Percentiles rank a stretch among this genome's conserved stretches.
Conservation (phyloP, 1,139 yeast species). For the Hyphopichia buzzinii region DNA sequence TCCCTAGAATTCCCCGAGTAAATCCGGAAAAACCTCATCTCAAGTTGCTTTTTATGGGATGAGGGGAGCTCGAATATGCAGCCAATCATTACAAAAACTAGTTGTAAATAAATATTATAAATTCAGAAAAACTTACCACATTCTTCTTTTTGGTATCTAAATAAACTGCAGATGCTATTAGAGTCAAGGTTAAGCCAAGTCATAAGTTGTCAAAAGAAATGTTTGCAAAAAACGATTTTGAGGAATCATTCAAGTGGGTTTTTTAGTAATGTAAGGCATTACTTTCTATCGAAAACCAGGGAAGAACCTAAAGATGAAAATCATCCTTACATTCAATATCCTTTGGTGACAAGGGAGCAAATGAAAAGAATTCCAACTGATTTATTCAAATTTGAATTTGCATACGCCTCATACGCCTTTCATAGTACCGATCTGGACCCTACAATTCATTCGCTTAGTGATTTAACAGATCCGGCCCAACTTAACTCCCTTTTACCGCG, state of each 20-base stretch:
- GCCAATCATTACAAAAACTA: too few relatives aligned
- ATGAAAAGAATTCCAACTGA: slow-evolving; percentile 37
- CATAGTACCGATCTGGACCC: slow-evolving; percentile 43
- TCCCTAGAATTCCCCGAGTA: not conserved
- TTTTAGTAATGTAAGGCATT: slow-evolving; percentile 27
- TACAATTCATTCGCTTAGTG: slow-evolving; percentile 49
- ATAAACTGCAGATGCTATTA: too few relatives aligned
- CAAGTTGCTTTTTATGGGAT: not conserved
- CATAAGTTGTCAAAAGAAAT: too few relatives aligned
- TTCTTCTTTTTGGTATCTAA: too few relatives aligned
- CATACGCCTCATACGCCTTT: slow-evolving; percentile 48
- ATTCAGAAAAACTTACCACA: too few relatives aligned
- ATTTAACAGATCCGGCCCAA: slow-evolving; percentile 50
- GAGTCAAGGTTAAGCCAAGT: too few relatives aligned
- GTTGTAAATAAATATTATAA: not conserved
- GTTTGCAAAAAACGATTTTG: not conserved
- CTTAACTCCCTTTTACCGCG: slow-evolving; percentile 48
- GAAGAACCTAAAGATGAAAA: slow-evolving; percentile 23
- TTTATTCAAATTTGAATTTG: slow-evolving; percentile 44
- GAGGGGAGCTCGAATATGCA: not conserved
- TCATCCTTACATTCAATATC: slow-evolving; percentile 43
- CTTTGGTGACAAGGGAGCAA: slow-evolving; percentile 41
- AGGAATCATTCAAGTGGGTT: slow-evolving; percentile 5
- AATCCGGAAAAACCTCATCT: not conserved
- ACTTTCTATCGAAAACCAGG: slow-evolving; percentile 22